A percentile compares a stretch with the other conserved stretches of the same genome.
phyloP scores from a whole-genome alignment of 2,329 filamentous ascomycete genomes.

The Xylariomycetidae sp. region DNA sequence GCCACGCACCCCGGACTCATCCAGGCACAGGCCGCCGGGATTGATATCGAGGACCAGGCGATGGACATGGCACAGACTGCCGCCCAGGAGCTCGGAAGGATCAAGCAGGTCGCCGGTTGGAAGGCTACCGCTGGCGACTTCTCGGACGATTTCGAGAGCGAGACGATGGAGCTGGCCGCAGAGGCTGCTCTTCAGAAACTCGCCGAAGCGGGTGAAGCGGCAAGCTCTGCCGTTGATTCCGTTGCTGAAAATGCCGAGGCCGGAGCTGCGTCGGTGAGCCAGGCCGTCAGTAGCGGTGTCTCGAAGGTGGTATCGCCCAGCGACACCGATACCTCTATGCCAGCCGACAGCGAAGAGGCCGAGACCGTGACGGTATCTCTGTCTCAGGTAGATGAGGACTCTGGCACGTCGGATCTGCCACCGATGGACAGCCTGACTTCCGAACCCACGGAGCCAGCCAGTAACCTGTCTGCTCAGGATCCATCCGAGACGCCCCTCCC shows the following conservation, averaged over 20 bases:
- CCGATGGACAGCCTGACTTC: slow-evolving; percentile 16
- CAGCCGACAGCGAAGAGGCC: slow-evolving; percentile 18
- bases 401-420: slow-evolving; percentile 17
- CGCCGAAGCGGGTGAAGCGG: slow-evolving; percentile 22
- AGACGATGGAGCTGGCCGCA: slow-evolving; percentile 55
- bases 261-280: slow-evolving; percentile 7
- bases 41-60: slow-evolving; percentile 68
- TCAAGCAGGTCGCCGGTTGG: slow-evolving; percentile 82
- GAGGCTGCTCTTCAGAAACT: slow-evolving; percentile 36
- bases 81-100: slow-evolving; percentile 70
- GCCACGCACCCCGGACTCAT: slow-evolving; percentile 67
- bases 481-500: slow-evolving; percentile 20
- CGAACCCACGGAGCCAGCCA: slow-evolving; percentile 17
- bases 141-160: slow-evolving; percentile 73
- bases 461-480: slow-evolving; percentile 14
- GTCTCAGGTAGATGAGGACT: slow-evolving; percentile 12
- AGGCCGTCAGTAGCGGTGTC: slow-evolving; percentile 27
- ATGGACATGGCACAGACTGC: slow-evolving; percentile 77
- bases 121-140: slow-evolving; percentile 74
- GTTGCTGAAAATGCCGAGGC: slow-evolving; percentile 16
- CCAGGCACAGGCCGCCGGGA: slow-evolving; percentile 61
- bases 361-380: slow-evolving; percentile 25
- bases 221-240: slow-evolving; percentile 8
- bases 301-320: slow-evolving; percentile 17
- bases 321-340: slow-evolving; percentile 13